phyloP scores from a whole-genome alignment of 2,329 filamentous ascomycete genomes.

The Metarhizium album region DNA sequence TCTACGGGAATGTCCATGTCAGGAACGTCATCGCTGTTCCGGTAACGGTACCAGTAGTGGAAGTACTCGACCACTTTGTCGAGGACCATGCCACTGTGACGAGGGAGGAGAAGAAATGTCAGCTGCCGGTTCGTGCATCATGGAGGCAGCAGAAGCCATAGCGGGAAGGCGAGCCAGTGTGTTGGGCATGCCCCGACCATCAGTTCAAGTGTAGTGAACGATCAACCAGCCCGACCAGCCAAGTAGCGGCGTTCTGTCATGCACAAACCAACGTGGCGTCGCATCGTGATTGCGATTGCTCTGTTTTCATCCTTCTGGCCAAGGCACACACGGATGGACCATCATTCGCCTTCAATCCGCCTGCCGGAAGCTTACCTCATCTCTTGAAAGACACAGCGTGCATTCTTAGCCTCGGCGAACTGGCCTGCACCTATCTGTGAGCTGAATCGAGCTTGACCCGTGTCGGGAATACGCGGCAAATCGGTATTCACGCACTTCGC shows the following conservation, averaged over 20 bases:
- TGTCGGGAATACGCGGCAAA: not conserved
- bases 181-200: conserved; percentile 15
- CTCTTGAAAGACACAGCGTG: conserved; percentile 57
- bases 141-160: not conserved
- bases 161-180: conserved; percentile 4
- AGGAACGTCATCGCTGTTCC: conserved; percentile 58
- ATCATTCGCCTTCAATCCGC: not conserved
- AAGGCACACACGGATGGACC: not conserved
- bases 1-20: conserved; percentile 76
- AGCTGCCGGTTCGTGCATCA: conserved; percentile 5
- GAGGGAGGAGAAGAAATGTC: conserved; percentile 4
- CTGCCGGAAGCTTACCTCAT: conserved; percentile 50
- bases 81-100: conserved; percentile 54
- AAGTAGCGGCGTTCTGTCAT: conserved; percentile 31
- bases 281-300: conserved; percentile 30
- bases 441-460: not conserved
- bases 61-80: conserved; percentile 79
- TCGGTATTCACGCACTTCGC: conserved; percentile 36
- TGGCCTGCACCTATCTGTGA: conserved; percentile 34
- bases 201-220: conserved; percentile 56
- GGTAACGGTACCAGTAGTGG: conserved; percentile 69
- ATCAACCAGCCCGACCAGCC: conserved; percentile 35
- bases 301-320: conserved; percentile 23
- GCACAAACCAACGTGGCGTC: conserved; percentile 17
- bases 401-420: conserved; percentile 54